These are phyloP conservation scores for Hyphodiscus sp. DNA, from an alignment of 2,329 filamentous ascomycete genomes.

Conservation along the genomic window DNA sequence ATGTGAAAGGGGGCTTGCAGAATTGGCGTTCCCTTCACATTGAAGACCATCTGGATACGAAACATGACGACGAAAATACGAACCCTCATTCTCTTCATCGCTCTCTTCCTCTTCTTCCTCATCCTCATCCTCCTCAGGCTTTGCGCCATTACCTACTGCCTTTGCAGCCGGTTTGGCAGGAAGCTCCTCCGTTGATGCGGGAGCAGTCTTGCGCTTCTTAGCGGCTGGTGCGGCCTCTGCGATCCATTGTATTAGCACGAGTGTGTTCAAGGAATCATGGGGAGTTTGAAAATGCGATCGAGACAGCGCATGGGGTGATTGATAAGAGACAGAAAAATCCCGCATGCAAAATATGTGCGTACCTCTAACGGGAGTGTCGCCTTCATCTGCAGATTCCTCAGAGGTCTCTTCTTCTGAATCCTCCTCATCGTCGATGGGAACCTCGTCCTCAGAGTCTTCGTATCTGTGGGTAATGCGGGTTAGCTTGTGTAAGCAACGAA, in stretches of 20 bases:
- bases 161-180: background rate
- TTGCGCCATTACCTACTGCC: background rate
- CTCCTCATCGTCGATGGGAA: background rate
- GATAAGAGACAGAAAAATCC: background rate
- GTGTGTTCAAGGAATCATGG: background rate
- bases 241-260: background rate
- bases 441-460: slow-evolving; percentile 1
- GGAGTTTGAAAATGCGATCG: background rate
- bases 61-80: too few species aligned
- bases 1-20: too few species aligned
- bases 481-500: background rate
- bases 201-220: slow-evolving; percentile 3
- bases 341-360: background rate
- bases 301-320: background rate
- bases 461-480: background rate
- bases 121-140: background rate
- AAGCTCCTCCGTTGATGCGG: background rate
- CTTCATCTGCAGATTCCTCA: background rate
- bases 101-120: background rate
- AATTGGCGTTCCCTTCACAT: too few species aligned
- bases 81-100: background rate
- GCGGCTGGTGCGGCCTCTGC: background rate
- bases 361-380: background rate
- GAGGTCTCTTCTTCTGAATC: background rate
- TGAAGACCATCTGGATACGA: too few species aligned